Evolutionary conservation across 495 filamentous ascomycete genomes (phyloP).

Genomic region (Podospora australis): DNA sequence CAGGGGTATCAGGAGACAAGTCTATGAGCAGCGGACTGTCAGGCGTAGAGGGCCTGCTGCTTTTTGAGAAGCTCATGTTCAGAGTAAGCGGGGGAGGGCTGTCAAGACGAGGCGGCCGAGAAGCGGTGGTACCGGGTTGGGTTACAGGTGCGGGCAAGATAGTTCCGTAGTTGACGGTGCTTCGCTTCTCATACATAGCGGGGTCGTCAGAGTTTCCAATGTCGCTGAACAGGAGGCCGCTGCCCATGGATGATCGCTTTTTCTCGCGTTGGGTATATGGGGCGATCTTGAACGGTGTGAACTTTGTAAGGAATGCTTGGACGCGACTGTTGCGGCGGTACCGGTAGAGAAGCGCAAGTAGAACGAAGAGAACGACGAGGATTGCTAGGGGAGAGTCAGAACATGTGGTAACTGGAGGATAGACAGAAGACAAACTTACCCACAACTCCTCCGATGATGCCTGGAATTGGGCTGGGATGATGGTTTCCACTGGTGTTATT

Average conservation of each 20-base stretch:
- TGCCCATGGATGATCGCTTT: constrained; percentile 26
- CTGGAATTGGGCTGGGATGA: constrained; percentile 10
- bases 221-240: constrained; percentile 19
- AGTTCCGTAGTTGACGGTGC: constrained; percentile 16
- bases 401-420: background rate
- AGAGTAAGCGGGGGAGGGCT: constrained; percentile 3
- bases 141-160: constrained; percentile 1
- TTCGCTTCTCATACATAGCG: constrained; percentile 13
- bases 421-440: constrained; percentile 9
- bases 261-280: constrained; percentile 19
- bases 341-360: constrained; percentile 20
- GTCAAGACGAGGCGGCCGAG: constrained; percentile 3
- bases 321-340: constrained; percentile 21
- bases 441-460: constrained; percentile 19
- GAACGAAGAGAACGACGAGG: constrained; percentile 19
- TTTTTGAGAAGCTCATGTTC: background rate
- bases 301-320: constrained; percentile 19
- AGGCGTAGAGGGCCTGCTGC: background rate
- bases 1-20: constrained; percentile 13
- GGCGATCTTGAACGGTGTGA: constrained; percentile 21
- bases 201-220: constrained; percentile 11
- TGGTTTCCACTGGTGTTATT: background rate
- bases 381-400: constrained; percentile 15
- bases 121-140: constrained; percentile 1
- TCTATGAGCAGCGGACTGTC: constrained; percentile 7